Evolutionary conservation across 352 stramenopile genomes (phyloP), one percentile per base, ranked within the genome.

Genomic region (Phytopythium delawarense): DNA sequence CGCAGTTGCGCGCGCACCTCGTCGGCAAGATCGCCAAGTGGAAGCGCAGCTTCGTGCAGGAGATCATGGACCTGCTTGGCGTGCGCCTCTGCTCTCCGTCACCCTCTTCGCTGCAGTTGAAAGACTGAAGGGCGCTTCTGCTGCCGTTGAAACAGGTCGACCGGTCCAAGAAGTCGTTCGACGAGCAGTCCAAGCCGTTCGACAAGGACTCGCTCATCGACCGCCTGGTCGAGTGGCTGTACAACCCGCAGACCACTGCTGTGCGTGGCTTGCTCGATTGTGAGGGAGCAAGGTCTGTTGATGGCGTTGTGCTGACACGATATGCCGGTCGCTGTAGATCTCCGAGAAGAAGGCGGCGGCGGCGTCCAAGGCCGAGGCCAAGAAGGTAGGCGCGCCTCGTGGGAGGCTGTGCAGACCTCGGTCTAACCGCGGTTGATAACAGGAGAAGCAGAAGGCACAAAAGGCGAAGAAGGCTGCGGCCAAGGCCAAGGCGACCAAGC

Each of bases 111-210:
- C 20, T 3, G 16, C 16, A 16, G 13, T 9, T n/a, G 18, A 12
- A 11, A 57, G 11, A 20, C n/a, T 52, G 23, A 52, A 4, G 48
- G 16, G 23, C 55, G n/a, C 21, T 34, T 59, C 12, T 21, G 23
- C 6, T 58, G 0, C 45, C 18, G 5, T 52, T 15, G 21, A n/a
- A 57, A 5, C 37, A 93, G 84, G 78, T 93, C n/a, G 81, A 94
- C 57, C 81, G 85, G 21, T 94, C 85, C 5, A 91, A 90, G 63
- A 94, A 94, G 61, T 93, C 84, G 42, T 93, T 93, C 64, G 78
- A 88, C 25, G 84, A 90, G 11, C 69, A 77, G 59, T 66, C 70
- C 12, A 84, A 86, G 54, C 44, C 59, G 11, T 70, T 76, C 37
- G 75, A 80, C 63, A 94, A 94, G 66, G 81, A 94, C 58, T 59